These are phyloP conservation scores for Parastagonospora nodorum DNA, from an alignment of 2,329 filamentous ascomycete genomes.

Conservation along the genomic window DNA sequence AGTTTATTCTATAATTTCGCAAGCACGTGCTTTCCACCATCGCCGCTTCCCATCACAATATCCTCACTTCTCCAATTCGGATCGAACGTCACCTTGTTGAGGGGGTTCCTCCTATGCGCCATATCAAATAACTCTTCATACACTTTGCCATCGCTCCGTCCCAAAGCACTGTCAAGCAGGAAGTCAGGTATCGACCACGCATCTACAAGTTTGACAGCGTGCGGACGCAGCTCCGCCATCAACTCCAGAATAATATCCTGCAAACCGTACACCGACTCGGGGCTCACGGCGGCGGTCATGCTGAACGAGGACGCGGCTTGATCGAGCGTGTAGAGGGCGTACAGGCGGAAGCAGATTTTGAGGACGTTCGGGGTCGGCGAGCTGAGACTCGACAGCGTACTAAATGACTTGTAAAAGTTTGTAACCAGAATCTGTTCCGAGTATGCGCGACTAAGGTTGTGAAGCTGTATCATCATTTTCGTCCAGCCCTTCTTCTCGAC, in stretches of 20 bases:
- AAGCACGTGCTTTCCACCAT: slow-evolving; percentile 35
- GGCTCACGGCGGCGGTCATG: slow-evolving; percentile 50
- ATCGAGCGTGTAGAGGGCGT: slow-evolving; percentile 55
- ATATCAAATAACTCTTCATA: slow-evolving; percentile 60
- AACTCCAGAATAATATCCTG: slow-evolving; percentile 50
- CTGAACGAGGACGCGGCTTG: slow-evolving; percentile 52
- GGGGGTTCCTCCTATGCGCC: slow-evolving; percentile 57
- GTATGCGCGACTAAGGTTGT: slow-evolving; percentile 52
- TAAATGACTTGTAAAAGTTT: slow-evolving; percentile 52
- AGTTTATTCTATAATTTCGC: slow-evolving; percentile 28
- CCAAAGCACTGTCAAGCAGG: slow-evolving; percentile 57
- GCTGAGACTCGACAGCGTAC: slow-evolving; percentile 27
- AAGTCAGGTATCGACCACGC: slow-evolving; percentile 60
- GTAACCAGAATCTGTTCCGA: slow-evolving; percentile 56
- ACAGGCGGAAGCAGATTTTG: slow-evolving; percentile 53
- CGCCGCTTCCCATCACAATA: slow-evolving; percentile 54
- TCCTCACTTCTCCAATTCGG: slow-evolving; percentile 55
- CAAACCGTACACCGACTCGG: slow-evolving; percentile 49
- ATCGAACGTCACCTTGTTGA: slow-evolving; percentile 59
- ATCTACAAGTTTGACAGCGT: slow-evolving; percentile 59
- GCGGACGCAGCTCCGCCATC: slow-evolving; percentile 56
- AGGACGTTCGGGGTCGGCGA: slow-evolving; percentile 41
- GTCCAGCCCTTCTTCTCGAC: slow-evolving; percentile 56
- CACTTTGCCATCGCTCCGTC: slow-evolving; percentile 57
- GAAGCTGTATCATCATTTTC: slow-evolving; percentile 50